phyloP scores from a whole-genome alignment of 176 grass and related monocot genomes.

The Raddia distichophylla region DNA sequence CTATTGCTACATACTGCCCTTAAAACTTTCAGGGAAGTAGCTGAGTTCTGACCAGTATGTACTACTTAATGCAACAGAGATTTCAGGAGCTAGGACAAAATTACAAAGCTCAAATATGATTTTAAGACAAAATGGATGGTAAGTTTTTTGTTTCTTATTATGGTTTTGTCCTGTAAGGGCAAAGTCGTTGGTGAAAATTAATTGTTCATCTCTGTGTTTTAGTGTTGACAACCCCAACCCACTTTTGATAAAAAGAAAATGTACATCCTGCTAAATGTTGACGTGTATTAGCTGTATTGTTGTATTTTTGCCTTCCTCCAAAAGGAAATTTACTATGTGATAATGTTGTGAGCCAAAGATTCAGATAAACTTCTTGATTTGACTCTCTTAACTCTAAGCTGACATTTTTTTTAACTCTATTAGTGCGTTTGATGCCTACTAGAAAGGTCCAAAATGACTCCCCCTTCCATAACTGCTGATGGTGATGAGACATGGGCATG shows the following conservation, averaged over 20 bases:
- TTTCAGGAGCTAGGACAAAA: neutral
- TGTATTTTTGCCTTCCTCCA: neutral
- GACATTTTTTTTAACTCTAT: neutral
- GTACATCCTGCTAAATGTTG: neutral
- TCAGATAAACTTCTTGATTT: conserved; percentile 2
- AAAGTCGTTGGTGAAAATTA: neutral
- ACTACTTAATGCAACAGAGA: neutral
- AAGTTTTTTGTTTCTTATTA: conserved; percentile 10
- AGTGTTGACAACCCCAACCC: neutral
- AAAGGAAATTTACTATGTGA: neutral
- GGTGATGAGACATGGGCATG: conserved; percentile 4
- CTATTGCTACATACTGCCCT: neutral
- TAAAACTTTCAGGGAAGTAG: conserved; percentile 21
- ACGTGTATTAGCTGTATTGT: neutral
- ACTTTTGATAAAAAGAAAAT: neutral
- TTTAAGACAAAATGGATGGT: neutral
- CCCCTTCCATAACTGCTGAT: neutral
- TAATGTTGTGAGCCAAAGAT: neutral
- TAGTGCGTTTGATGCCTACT: neutral
- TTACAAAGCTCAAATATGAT: neutral
- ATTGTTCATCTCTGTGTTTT: conserved; percentile 14
- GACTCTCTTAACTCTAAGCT: conserved; percentile 8
- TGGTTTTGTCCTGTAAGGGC: neutral
- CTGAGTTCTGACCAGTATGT: neutral
- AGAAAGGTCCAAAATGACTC: neutral